These are phyloP conservation scores for Talaromyces nanjingensis DNA, from an alignment of 495 filamentous ascomycete genomes.

Conservation along the genomic window DNA sequence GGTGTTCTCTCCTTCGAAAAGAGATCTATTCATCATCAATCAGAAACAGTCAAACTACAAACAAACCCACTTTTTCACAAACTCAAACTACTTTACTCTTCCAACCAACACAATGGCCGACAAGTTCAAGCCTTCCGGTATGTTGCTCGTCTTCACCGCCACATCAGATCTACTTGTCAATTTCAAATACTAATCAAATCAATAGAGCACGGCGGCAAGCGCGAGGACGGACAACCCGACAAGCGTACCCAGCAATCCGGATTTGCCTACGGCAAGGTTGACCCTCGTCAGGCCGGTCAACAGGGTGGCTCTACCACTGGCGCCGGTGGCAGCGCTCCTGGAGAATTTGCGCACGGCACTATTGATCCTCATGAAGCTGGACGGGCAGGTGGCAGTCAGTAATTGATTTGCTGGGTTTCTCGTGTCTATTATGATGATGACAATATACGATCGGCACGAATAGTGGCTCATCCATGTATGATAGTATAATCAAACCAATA, in stretches of 20 bases:
- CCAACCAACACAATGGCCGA: not conserved
- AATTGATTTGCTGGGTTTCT: not conserved
- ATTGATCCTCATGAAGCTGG: not conserved
- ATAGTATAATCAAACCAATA: not conserved
- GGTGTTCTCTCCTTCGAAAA: not conserved
- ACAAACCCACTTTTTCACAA: not conserved
- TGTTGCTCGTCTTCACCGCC: not conserved
- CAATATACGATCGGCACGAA: not conserved
- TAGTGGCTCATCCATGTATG: not conserved
- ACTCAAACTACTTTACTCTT: not conserved
- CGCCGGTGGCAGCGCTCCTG: not conserved
- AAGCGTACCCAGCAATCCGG: not conserved
- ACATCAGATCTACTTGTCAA: not conserved
- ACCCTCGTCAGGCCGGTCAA: not conserved
- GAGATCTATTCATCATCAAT: not conserved
- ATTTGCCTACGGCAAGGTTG: slow-evolving; percentile 2
- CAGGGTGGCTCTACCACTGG: not conserved
- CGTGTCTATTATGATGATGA: not conserved
- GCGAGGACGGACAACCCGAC: not conserved
- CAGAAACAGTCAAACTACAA: not conserved
- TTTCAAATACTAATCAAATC: not conserved
- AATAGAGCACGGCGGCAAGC: not conserved
- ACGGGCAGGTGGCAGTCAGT: not conserved
- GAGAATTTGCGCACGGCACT: not conserved
- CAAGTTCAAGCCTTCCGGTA: slow-evolving; percentile 5